Base-by-base conservation (phyloP, 352 stramenopile genomes). In the Globisporangium megalacanthum region DNA sequence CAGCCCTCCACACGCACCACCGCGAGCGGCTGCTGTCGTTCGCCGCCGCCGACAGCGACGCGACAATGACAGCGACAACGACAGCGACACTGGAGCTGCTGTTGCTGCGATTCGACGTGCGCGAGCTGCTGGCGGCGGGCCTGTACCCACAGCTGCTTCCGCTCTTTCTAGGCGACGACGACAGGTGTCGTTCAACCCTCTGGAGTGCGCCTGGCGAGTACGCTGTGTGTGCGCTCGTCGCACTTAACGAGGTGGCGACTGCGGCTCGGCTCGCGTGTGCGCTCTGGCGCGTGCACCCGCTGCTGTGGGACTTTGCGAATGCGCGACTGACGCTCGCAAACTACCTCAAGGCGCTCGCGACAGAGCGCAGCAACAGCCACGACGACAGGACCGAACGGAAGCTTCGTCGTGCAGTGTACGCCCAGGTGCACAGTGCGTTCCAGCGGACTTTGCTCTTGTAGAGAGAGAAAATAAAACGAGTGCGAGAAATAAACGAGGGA, bases 301-400 rank as follows among this genome's bases (percentile, higher is more conserved):
- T 92, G 61, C 68, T 92, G 3, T 90, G 79, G 76, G 79, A 89
- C 54, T 37, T 78, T 7, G 77, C 88, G 60, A 88, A 75, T 45
- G 77, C 79, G 45, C 79, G 73, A 13, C 64, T 89, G 13, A 45
- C 82, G 60, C 64, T 92, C 9, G 65, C 59, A 31, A 92, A 76
- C 60, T 82, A 76, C 44, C 61, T 92, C 33, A 65, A 57, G 9
- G 57, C 65, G 6, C 63, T 90, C 20, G 61, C 58, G 17, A 49
- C 56, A 19, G 52, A 52, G 14, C 35, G 29, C 22, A 41, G 15
- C 39, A n/a, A 13, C 35, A n/a, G 33, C 11, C 41, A 17, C n/a
- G 37, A 14, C 3, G 25, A 47, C 39, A 22, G 31, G 6, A 39
- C 50, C 10, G 15, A 37, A 19, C 25, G 10, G 22, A 19, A 7